Conservation (phyloP, 257 asterid genomes). For the Anisodus acutangulus region DNA sequence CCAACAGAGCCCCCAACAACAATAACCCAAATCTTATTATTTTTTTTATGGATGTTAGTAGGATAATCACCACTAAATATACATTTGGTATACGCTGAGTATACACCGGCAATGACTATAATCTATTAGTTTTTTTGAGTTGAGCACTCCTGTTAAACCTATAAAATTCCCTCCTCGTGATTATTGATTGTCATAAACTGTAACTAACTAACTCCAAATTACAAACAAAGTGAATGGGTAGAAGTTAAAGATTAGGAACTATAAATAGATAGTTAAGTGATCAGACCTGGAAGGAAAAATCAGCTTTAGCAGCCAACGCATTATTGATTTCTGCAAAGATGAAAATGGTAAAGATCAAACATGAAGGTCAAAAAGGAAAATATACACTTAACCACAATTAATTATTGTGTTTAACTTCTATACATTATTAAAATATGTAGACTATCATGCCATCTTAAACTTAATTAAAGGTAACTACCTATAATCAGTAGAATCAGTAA, state of each 20-base stretch:
- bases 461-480: neutral
- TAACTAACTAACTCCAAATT: no score
- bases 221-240: neutral
- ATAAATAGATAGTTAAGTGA: neutral
- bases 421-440: no score
- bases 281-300: conserved; percentile 44
- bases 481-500: neutral
- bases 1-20: no score
- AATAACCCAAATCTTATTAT: neutral
- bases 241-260: neutral
- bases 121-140: no score
- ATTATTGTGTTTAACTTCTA: neutral
- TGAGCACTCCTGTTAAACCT: no score
- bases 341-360: neutral
- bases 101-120: neutral
- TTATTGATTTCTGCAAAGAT: conserved; percentile 34
- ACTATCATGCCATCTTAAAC: neutral
- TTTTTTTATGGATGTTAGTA: neutral
- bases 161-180: no score
- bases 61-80: neutral
- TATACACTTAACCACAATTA: neutral
- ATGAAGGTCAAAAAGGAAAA: neutral
- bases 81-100: neutral
- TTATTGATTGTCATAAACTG: no score
- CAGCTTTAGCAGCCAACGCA: conserved; percentile 27